A percentile compares a stretch with the other conserved stretches of the same genome.
These are phyloP conservation scores for Trichosporon inkin DNA, from an alignment of 1,284 basidiomycete genomes.

Conservation along the genomic window DNA sequence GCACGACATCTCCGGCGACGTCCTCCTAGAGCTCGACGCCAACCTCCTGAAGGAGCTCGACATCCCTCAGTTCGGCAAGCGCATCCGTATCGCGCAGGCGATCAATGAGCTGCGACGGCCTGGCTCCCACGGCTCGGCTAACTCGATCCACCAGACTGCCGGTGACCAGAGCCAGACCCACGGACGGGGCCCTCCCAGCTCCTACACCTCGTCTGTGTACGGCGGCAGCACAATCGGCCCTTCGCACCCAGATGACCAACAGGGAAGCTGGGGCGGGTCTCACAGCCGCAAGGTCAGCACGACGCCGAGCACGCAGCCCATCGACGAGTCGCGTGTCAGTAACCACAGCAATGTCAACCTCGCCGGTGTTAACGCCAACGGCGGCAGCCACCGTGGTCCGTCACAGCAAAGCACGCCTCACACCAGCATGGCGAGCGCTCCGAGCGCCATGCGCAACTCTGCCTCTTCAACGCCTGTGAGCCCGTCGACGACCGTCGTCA, in stretches of 20 bases:
- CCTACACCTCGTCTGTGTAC: not conserved
- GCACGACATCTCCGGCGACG: conserved; percentile 97
- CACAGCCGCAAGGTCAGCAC: conserved; percentile 40
- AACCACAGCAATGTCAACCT: not conserved
- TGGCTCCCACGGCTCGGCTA: conserved; percentile 53
- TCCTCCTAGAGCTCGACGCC: conserved; percentile 88
- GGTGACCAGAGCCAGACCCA: not conserved
- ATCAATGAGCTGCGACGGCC: conserved; percentile 81
- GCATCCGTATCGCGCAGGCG: conserved; percentile 88
- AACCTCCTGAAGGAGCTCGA: conserved; percentile 95
- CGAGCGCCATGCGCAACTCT: conserved; percentile 9
- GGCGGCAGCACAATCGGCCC: not conserved
- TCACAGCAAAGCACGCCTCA: not conserved
- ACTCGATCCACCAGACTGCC: conserved; percentile 8
- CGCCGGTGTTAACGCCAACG: conserved; percentile 7
- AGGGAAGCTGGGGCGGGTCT: conserved; percentile 22
- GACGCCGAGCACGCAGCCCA: conserved; percentile 24
- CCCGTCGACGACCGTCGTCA: conserved; percentile 22
- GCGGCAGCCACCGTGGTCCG: not conserved
- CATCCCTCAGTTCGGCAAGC: conserved; percentile 88
- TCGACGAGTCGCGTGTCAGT: conserved; percentile 20
- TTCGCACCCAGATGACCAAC: conserved; percentile 20
- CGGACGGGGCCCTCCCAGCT: conserved; percentile 7
- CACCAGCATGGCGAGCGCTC: not conserved
- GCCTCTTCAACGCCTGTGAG: conserved; percentile 14